phyloP scores from a whole-genome alignment of 225 moss, liverwort and hornwort species.

The Sphagnum tenellum region DNA sequence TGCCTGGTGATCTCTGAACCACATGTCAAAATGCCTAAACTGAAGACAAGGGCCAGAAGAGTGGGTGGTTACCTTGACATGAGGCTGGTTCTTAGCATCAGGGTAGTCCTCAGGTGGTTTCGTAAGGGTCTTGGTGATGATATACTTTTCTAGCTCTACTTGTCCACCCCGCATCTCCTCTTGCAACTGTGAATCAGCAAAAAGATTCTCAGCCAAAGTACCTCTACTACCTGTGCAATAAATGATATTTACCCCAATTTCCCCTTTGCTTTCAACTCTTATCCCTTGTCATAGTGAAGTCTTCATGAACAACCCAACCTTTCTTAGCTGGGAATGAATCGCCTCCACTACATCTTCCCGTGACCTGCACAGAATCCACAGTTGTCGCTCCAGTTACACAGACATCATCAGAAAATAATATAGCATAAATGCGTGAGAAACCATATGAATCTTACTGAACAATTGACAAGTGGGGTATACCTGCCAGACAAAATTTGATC shows the following conservation, averaged over 20 bases:
- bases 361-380: slow-evolving; percentile 33
- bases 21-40: background rate
- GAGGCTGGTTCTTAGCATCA: slow-evolving; percentile 84
- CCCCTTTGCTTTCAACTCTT: too few species aligned
- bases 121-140: slow-evolving; percentile 89
- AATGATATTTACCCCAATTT: too few species aligned
- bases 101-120: slow-evolving; percentile 98
- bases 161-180: slow-evolving; percentile 85
- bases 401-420: background rate
- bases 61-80: slow-evolving; percentile 67
- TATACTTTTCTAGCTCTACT: slow-evolving; percentile 88
- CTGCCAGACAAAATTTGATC: slow-evolving; percentile 88
- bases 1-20: too few species aligned
- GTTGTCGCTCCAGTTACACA: too few species aligned
- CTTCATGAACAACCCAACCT: slow-evolving; percentile 28
- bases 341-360: slow-evolving; percentile 95
- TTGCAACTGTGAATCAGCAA: slow-evolving; percentile 50
- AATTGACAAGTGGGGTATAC: slow-evolving; percentile 15
- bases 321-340: slow-evolving; percentile 77
- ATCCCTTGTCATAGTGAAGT: too few species aligned
- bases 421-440: too few species aligned
- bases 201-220: too few species aligned
- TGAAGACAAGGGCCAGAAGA: background rate
- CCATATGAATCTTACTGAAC: too few species aligned
- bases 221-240: too few species aligned